These are phyloP conservation scores for Cytospora leucostoma DNA, from an alignment of 2,329 filamentous ascomycete genomes.

Conservation along the genomic window DNA sequence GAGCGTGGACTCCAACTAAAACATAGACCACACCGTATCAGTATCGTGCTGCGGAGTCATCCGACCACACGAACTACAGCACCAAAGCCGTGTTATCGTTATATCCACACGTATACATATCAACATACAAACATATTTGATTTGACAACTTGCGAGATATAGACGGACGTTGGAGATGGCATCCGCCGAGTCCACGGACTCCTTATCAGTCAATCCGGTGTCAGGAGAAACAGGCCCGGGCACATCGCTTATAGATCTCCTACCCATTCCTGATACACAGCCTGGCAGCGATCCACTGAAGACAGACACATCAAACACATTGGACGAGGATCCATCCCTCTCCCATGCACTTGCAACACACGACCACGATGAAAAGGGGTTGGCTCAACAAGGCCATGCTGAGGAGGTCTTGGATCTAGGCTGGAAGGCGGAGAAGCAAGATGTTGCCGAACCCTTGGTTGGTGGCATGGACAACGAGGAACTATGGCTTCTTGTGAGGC, in stretches of 20 bases:
- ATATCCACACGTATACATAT: background rate
- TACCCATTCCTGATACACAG: slow-evolving; percentile 39
- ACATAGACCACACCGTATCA: too few relatives aligned
- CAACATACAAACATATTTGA: background rate
- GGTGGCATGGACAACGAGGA: slow-evolving; percentile 72
- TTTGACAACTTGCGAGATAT: background rate
- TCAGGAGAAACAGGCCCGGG: slow-evolving; percentile 31
- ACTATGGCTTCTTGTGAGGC: slow-evolving; percentile 68
- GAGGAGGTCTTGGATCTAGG: slow-evolving; percentile 66
- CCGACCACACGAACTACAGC: background rate
- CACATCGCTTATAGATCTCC: slow-evolving; percentile 35
- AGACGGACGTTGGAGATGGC: background rate
- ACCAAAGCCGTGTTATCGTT: background rate
- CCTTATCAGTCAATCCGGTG: slow-evolving; percentile 17
- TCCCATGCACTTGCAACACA: slow-evolving; percentile 48
- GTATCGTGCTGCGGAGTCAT: background rate
- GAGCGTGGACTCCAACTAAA: background rate
- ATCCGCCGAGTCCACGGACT: background rate
- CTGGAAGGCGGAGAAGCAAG: slow-evolving; percentile 63
- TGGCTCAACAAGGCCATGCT: slow-evolving; percentile 50
- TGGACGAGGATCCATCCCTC: slow-evolving; percentile 38
- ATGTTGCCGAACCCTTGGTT: slow-evolving; percentile 62
- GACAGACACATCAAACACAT: slow-evolving; percentile 30
- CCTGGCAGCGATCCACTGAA: slow-evolving; percentile 35
- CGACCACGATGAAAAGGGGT: slow-evolving; percentile 46